Percentiles rank a stretch among this genome's conserved stretches.
phyloP scores from a whole-genome alignment of 148 eudicot genomes.

The Fallopia convolvulus region DNA sequence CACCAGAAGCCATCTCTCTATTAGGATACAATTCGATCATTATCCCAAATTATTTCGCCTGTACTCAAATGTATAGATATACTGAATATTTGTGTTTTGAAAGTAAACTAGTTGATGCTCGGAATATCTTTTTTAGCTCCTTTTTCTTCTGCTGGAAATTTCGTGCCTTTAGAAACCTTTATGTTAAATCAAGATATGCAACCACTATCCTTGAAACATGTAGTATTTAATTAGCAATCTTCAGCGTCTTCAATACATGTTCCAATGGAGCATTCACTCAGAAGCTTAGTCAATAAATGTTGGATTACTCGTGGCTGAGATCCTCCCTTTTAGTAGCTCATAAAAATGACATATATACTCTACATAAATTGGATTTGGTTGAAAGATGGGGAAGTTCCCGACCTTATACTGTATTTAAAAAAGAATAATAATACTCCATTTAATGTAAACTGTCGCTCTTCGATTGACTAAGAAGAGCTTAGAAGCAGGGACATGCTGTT shows the following conservation, averaged over 20 bases:
- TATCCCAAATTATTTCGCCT: no score
- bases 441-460: no score
- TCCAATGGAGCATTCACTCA: no score
- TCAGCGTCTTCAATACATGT: neutral
- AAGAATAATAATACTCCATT: no score
- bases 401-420: no score
- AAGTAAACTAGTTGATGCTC: neutral
- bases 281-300: neutral
- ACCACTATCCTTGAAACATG: neutral
- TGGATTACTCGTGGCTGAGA: neutral
- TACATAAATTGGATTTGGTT: no score
- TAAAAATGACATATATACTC: no score
- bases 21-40: no score
- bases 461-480: no score
- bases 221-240: neutral
- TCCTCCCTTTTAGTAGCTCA: neutral
- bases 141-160: neutral
- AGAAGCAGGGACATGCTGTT: no score
- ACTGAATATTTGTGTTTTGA: neutral
- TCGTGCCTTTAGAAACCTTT: neutral
- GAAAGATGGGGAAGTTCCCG: no score
- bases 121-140: neutral
- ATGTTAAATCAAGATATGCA: neutral
- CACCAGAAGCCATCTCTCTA: no score
- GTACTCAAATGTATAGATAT: neutral